These are phyloP conservation scores for Dissoconium aciculare DNA, from an alignment of 2,329 filamentous ascomycete genomes.

Conservation along the genomic window DNA sequence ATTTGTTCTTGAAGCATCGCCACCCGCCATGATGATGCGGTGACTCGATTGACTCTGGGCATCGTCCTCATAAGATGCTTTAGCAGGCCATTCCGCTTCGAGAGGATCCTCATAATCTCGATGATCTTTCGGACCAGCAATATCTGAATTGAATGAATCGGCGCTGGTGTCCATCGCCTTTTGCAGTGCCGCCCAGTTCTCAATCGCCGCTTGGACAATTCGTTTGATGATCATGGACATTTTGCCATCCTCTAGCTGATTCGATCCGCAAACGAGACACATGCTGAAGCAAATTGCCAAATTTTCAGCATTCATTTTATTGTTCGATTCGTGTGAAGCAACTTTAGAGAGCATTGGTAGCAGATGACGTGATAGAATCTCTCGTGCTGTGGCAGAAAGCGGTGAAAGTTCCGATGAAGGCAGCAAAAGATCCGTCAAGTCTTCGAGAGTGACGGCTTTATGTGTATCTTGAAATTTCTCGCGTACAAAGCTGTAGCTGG, in stretches of 20 bases:
- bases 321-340: constrained; percentile 31
- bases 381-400: constrained; percentile 31
- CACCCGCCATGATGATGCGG: constrained; percentile 30
- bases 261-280: constrained; percentile 36
- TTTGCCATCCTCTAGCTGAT: constrained; percentile 41
- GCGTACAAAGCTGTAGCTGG: constrained; percentile 34
- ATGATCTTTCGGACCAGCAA: constrained; percentile 26
- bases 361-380: constrained; percentile 37
- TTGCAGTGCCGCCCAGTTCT: constrained; percentile 31
- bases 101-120: constrained; percentile 36
- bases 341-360: constrained; percentile 37
- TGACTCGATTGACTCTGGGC: constrained; percentile 21
- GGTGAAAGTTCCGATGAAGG: constrained; percentile 33
- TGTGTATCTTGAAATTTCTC: constrained; percentile 28
- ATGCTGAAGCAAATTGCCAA: constrained; percentile 41
- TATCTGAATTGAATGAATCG: constrained; percentile 25
- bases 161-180: constrained; percentile 28
- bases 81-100: constrained; percentile 15
- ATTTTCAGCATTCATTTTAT: constrained; percentile 42
- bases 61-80: constrained; percentile 11
- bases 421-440: constrained; percentile 32
- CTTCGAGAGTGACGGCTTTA: constrained; percentile 26
- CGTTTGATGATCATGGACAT: constrained; percentile 37
- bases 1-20: neutral
- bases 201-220: constrained; percentile 35